Conservation (phyloP, 148 eudicot species). For the Gaultheria prostrata region DNA sequence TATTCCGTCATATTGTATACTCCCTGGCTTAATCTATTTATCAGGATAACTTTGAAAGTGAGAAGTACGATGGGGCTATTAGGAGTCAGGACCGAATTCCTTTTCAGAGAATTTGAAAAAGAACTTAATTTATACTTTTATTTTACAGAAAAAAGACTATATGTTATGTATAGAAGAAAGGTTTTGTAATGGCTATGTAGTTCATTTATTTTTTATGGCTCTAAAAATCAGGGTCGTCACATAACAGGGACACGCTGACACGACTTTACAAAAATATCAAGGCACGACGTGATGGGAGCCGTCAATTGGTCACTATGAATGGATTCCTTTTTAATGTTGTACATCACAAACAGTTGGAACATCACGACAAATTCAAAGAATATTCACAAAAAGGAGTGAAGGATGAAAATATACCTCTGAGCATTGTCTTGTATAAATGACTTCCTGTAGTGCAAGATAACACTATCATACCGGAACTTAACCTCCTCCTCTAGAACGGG, state of each 20-base stretch:
- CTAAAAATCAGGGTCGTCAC: too few species aligned
- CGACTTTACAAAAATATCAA: neutral
- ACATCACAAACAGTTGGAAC: neutral
- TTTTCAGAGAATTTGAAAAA: too few species aligned
- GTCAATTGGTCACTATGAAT: neutral
- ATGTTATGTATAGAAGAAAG: too few species aligned
- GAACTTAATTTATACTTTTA: too few species aligned
- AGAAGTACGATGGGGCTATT: too few species aligned
- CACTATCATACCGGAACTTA: constrained; percentile 79
- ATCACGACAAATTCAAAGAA: neutral
- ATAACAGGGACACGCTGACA: neutral
- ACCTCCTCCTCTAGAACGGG: constrained; percentile 88
- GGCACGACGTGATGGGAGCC: neutral
- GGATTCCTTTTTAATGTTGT: neutral
- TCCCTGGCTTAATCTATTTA: too few species aligned
- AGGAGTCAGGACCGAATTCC: too few species aligned
- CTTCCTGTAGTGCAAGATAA: constrained; percentile 83
- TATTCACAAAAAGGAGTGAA: constrained; percentile 8
- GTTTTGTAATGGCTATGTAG: too few species aligned
- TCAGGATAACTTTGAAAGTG: too few species aligned
- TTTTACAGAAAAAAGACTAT: too few species aligned
- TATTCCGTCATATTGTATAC: too few species aligned
- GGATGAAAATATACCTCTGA: constrained; percentile 56
- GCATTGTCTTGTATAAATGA: constrained; percentile 95
- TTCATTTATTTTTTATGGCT: too few species aligned